These are phyloP conservation scores for Lonicera japonica DNA, from an alignment of 129 eudicot genomes.

Conservation along the genomic window DNA sequence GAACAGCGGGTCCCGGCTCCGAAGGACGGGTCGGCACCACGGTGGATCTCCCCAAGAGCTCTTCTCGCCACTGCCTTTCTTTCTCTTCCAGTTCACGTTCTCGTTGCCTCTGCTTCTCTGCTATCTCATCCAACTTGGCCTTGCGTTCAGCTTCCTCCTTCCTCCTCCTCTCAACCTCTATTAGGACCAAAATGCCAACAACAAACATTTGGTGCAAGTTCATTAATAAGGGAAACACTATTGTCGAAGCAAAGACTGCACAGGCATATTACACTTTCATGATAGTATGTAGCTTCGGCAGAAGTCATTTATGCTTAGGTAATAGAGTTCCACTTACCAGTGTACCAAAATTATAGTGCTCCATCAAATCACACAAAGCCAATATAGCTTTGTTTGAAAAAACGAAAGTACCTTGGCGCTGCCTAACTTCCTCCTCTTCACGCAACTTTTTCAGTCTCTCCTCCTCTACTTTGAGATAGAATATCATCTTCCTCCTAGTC, in stretches of 20 bases:
- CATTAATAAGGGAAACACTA: too few relatives aligned
- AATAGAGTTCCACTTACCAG: too few relatives aligned
- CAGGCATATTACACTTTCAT: too few relatives aligned
- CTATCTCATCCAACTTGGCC: constrained; percentile 65
- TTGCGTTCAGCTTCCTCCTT: constrained; percentile 61
- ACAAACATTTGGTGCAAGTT: not conserved
- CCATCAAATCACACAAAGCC: too few relatives aligned
- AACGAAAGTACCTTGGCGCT: constrained; percentile 56
- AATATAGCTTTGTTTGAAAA: not conserved
- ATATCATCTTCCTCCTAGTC: constrained; percentile 62
- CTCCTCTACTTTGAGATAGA: constrained; percentile 53
- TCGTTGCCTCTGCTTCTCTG: constrained; percentile 61
- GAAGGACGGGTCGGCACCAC: constrained; percentile 14
- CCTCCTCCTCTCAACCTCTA: constrained; percentile 64
- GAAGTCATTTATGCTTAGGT: too few relatives aligned
- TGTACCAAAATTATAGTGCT: too few relatives aligned
- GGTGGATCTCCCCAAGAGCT: constrained; percentile 31
- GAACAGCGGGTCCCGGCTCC: constrained; percentile 21
- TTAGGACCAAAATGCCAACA: not conserved
- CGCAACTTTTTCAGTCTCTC: constrained; percentile 50
- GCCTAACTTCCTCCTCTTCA: constrained; percentile 89
- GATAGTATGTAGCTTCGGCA: too few relatives aligned
- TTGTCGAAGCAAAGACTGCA: too few relatives aligned
- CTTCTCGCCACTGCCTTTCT: constrained; percentile 42
- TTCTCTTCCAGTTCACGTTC: constrained; percentile 63